Conservation (phyloP, 2,329 filamentous ascomycete genomes). For the Beauveria bassiana region DNA sequence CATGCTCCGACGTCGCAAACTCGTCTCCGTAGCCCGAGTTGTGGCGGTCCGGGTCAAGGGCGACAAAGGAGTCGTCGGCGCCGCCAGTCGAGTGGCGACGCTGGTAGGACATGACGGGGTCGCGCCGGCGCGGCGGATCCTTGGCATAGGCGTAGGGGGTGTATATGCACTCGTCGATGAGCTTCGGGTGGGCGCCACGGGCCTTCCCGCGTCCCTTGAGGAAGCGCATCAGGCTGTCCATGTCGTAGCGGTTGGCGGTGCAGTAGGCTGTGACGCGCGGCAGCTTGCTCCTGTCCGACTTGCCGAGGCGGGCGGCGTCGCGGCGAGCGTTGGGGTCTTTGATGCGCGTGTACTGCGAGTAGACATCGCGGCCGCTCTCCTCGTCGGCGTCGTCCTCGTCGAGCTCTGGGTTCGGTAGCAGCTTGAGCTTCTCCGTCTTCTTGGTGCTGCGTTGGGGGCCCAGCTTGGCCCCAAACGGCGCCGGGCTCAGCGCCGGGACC, state of each 20-base stretch:
- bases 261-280: slow-evolving; percentile 95
- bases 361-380: slow-evolving; percentile 89
- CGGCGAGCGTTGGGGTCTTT: slow-evolving; percentile 90
- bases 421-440: slow-evolving; percentile 92
- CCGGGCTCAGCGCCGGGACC: slow-evolving; percentile 28
- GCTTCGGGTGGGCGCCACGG: slow-evolving; percentile 75
- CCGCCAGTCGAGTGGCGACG: slow-evolving; percentile 67
- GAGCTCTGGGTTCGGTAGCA: slow-evolving; percentile 84
- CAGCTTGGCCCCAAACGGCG: slow-evolving; percentile 56
- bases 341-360: slow-evolving; percentile 95
- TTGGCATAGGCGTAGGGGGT: slow-evolving; percentile 79
- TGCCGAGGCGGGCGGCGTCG: slow-evolving; percentile 86
- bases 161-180: slow-evolving; percentile 97
- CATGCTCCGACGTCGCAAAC: slow-evolving; percentile 19
- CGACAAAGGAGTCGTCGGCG: slow-evolving; percentile 26
- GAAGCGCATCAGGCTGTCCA: slow-evolving; percentile 84
- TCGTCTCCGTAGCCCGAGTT: slow-evolving; percentile 24
- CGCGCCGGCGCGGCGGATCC: slow-evolving; percentile 16
- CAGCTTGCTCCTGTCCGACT: slow-evolving; percentile 79
- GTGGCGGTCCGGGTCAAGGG: slow-evolving; percentile 38
- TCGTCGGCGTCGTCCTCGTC: slow-evolving; percentile 72
- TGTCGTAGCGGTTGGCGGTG: slow-evolving; percentile 83
- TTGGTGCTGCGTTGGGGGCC: slow-evolving; percentile 93
- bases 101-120: slow-evolving; percentile 44
- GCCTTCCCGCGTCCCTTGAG: slow-evolving; percentile 76